phyloP scores from a whole-genome alignment of 768 basidiomycete species.

The Tephrocybe sp. region DNA sequence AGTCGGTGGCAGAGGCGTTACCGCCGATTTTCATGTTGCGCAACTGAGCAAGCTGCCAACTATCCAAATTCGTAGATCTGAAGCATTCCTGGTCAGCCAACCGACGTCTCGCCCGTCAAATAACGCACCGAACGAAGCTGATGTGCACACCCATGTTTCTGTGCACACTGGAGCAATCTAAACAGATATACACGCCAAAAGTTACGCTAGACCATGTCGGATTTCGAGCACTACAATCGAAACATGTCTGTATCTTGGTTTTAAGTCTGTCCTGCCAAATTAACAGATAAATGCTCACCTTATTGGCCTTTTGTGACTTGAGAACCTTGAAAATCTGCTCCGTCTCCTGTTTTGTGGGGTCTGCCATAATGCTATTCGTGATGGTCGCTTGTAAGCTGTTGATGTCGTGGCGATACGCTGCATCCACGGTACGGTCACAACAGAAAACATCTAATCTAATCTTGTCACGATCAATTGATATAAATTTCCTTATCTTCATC shows the following conservation, averaged over 20 bases:
- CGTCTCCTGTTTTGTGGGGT: conserved; percentile 84
- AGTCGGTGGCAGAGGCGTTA: conserved; percentile 83
- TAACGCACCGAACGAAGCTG: conserved; percentile 85
- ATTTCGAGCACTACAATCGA: conserved; percentile 94
- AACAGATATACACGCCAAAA: conserved; percentile 95
- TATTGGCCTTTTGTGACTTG: conserved; percentile 86
- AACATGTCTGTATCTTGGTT: conserved; percentile 53
- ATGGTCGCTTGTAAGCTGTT: conserved; percentile 19
- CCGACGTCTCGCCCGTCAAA: neutral
- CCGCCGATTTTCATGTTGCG: conserved; percentile 97
- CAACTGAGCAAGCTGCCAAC: conserved; percentile 88
- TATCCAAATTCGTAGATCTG: conserved; percentile 95
- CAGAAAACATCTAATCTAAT: conserved; percentile 13
- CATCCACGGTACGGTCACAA: conserved; percentile 8
- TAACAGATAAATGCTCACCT: conserved; percentile 41
- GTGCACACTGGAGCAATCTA: conserved; percentile 95
- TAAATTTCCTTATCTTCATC: no score
- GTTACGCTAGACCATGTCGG: conserved; percentile 98
- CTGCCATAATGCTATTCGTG: conserved; percentile 49
- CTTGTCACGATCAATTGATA: conserved; percentile 1
- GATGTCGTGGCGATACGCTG: conserved; percentile 33
- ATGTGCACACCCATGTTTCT: conserved; percentile 98
- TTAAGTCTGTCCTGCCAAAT: neutral
- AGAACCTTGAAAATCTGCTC: conserved; percentile 84
- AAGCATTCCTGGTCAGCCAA: conserved; percentile 13